These are phyloP conservation scores for Metarhizium sp. DNA, from an alignment of 2,329 filamentous ascomycete species.

Conservation along the genomic window DNA sequence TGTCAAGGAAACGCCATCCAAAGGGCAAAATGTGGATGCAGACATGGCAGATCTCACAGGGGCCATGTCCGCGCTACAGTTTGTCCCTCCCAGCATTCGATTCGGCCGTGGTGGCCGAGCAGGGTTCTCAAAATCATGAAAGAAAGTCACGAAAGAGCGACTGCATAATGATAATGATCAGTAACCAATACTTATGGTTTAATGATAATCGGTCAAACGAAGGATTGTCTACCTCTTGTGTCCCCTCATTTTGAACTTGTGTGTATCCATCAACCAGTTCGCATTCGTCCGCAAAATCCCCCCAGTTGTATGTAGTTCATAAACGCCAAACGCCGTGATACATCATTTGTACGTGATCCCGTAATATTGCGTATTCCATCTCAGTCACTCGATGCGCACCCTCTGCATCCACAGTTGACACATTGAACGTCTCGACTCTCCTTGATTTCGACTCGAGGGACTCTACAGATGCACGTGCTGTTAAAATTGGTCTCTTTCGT, in stretches of 20 bases:
- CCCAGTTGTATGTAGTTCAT: background rate
- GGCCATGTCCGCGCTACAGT: conserved; percentile 63
- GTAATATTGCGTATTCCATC: background rate
- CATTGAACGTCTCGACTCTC: conserved; percentile 78
- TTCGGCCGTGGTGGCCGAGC: conserved; percentile 51
- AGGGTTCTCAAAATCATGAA: conserved; percentile 41
- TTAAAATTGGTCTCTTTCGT: conserved; percentile 99
- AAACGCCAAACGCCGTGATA: conserved; percentile 10
- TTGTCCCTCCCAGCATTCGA: conserved; percentile 57
- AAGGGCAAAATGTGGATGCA: conserved; percentile 27
- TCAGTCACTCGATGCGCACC: conserved; percentile 79
- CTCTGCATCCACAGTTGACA: conserved; percentile 87
- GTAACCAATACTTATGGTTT: conserved; percentile 19
- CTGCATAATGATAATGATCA: conserved; percentile 19
- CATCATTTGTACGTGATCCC: background rate
- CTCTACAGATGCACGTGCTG: conserved; percentile 92
- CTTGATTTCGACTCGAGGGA: conserved; percentile 82
- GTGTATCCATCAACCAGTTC: background rate
- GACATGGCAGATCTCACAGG: conserved; percentile 55
- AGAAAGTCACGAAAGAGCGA: conserved; percentile 9
- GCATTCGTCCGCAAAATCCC: background rate
- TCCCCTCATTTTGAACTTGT: background rate
- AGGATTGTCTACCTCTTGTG: conserved; percentile 27
- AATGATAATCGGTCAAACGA: conserved; percentile 18
- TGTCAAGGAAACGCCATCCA: conserved; percentile 9